These are phyloP conservation scores for Fusarium mexicanum DNA, from an alignment of 2,329 filamentous ascomycete species.

Conservation along the genomic window DNA sequence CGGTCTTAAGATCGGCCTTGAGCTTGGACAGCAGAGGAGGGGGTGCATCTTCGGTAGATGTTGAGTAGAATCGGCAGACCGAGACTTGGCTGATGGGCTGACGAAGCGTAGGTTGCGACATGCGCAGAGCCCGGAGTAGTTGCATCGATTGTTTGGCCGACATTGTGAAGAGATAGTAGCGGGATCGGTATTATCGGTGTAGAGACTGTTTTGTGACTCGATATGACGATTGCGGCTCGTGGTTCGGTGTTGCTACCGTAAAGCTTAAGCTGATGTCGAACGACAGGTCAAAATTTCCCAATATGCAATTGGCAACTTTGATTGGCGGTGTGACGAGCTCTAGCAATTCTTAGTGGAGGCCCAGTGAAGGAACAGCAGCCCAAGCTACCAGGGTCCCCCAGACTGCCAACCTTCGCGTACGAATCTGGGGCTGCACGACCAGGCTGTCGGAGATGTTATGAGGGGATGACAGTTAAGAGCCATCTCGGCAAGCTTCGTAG, in stretches of 20 bases:
- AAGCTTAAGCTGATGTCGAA: constrained; percentile 20
- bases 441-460: background rate
- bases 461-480: background rate
- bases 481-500: background rate
- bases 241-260: constrained; percentile 1
- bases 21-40: constrained; percentile 63
- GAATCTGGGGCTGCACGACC: constrained; percentile 7
- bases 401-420: constrained; percentile 5
- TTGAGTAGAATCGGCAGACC: constrained; percentile 46
- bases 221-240: constrained; percentile 14
- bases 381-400: constrained; percentile 13
- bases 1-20: constrained; percentile 70
- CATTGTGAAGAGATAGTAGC: constrained; percentile 23
- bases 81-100: constrained; percentile 24
- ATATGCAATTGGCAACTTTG: constrained; percentile 35
- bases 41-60: constrained; percentile 48
- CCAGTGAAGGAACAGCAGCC: background rate
- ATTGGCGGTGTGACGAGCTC: constrained; percentile 32
- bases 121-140: constrained; percentile 40
- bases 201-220: constrained; percentile 6
- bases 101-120: constrained; percentile 26
- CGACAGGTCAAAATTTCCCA: constrained; percentile 40
- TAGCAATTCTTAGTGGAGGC: background rate
- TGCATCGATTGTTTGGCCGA: constrained; percentile 37
- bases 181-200: background rate